Base-by-base conservation (phyloP, 2,329 filamentous ascomycete genomes). In the Kalaharituber pfeilii region DNA sequence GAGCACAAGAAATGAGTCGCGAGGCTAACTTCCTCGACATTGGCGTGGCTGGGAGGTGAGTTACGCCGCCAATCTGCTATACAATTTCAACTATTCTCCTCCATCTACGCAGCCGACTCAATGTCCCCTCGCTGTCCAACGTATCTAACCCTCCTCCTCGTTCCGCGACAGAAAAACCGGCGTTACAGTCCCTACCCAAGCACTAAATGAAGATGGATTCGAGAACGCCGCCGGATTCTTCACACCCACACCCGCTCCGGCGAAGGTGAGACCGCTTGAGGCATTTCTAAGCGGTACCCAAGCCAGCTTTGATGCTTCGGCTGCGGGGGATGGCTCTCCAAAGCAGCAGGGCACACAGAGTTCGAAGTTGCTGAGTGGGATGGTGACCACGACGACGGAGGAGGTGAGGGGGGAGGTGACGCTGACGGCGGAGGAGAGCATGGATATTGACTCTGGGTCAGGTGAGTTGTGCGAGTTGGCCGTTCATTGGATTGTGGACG, bases 381-480 rank as follows among this genome's bases (percentile, higher is more conserved):
- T n/a, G 33, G 2, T 2, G 13, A 39, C 33, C 33, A 22, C 42
- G 18, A 11, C 11, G 42, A 22, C 42, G 11, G n/a, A 13, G 18
- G 15, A 22, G 15, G 42, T 4, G 18, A 25, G 5, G 2, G 3
- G 24, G 24, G 42, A 47, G 18, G 42, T 5, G 24, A 22, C 42
- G 42, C 15, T 47, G 18, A 47, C n/a, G 13, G 42, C 15, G 24
- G 42, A 47, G 22, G 42, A 47, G 42, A 47, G 42, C 11, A 47
- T 47, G 42, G 42, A 47, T 50, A 50, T 50, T 18, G 47, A 28
- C n/a, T 49, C 24, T 15, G 24, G 44, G 5, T 13, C 24, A 18
- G 47, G 47, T 50, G 47, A 50, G 47, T 28, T 47, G n/a, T 26
- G 22, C 44, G 5, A 13, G 44, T 49, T 49, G 53, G 52, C 33